Percentiles rank a stretch among this genome's conserved stretches.
Conservation (phyloP, 1,284 basidiomycete genomes). For the Rhodotorula sp. region DNA sequence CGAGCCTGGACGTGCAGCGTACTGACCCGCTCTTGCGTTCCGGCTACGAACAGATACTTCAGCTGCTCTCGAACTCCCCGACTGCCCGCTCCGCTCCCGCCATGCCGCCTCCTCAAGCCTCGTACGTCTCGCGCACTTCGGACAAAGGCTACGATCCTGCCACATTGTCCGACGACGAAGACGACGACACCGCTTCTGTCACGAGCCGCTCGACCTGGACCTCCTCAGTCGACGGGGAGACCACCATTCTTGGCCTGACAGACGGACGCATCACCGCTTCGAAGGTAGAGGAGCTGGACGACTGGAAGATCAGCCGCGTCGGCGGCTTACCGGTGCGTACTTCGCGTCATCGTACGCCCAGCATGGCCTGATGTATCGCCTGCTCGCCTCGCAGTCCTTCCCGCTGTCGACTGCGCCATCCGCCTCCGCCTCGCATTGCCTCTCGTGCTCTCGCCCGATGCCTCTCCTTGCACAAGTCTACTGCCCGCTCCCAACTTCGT, state of each 20-base stretch:
- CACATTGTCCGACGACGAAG: slow-evolving; percentile 40
- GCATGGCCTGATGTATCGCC: not conserved
- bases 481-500: slow-evolving; percentile 79
- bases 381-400: slow-evolving; percentile 25
- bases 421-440: slow-evolving; percentile 58
- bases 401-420: slow-evolving; percentile 50
- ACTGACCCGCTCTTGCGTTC: not conserved
- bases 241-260: slow-evolving; percentile 33
- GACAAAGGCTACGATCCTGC: slow-evolving; percentile 31
- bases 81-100: too few species aligned
- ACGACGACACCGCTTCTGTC: slow-evolving; percentile 10
- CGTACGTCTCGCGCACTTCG: slow-evolving; percentile 15
- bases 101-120: slow-evolving; percentile 33
- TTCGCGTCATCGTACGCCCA: not conserved
- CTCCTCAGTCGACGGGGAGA: slow-evolving; percentile 9
- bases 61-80: not conserved
- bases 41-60: not conserved
- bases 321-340: slow-evolving; percentile 39
- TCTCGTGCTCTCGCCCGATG: slow-evolving; percentile 68
- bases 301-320: slow-evolving; percentile 39
- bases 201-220: slow-evolving; percentile 27
- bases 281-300: not conserved
- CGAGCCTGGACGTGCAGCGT: not conserved
- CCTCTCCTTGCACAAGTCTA: slow-evolving; percentile 77
- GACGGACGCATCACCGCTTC: slow-evolving; percentile 28